Evolutionary conservation across 2,329 filamentous ascomycete genomes (phyloP).

Genomic region (Fusarium sp.): DNA sequence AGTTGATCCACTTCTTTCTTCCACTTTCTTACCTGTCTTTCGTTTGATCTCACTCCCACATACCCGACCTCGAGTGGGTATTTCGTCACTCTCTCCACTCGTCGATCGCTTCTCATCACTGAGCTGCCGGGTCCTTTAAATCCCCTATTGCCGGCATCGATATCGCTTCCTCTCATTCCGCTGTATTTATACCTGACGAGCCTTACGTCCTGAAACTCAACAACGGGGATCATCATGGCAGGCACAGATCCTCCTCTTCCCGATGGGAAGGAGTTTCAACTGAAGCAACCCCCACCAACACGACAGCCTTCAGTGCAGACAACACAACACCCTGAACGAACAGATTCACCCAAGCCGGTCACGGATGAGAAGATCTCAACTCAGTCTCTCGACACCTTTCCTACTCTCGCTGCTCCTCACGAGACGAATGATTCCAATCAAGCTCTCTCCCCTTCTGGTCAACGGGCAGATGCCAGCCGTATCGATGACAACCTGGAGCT

Average conservation of each 20-base stretch:
- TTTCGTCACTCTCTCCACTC: constrained; percentile 36
- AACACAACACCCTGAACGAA: constrained; percentile 12
- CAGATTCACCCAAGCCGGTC: constrained; percentile 17
- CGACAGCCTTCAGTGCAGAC: constrained; percentile 33
- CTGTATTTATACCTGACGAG: constrained; percentile 2
- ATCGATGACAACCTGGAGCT: constrained; percentile 67
- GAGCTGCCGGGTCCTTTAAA: constrained; percentile 11
- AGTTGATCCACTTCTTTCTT: constrained; percentile 37
- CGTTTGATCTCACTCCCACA: constrained; percentile 28
- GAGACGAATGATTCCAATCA: constrained; percentile 43
- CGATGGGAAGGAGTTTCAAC: constrained; percentile 39
- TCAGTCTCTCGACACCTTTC: constrained; percentile 52
- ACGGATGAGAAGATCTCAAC: constrained; percentile 43
- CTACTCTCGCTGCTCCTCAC: constrained; percentile 46
- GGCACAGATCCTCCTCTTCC: constrained; percentile 37
- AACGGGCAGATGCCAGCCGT: constrained; percentile 56
- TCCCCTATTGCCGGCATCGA: neutral
- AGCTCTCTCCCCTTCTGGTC: constrained; percentile 44
- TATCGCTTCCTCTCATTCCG: constrained; percentile 3
- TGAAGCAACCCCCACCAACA: constrained; percentile 36
- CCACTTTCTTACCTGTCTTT: constrained; percentile 21
- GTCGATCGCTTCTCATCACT: constrained; percentile 13
- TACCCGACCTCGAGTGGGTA: constrained; percentile 21
- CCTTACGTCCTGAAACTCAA: constrained; percentile 7
- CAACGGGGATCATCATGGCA: constrained; percentile 33